Percentiles rank a stretch among this genome's conserved stretches.
Conservation (phyloP, 2,329 filamentous ascomycete species). For the Penicillium psychrosexuale region DNA sequence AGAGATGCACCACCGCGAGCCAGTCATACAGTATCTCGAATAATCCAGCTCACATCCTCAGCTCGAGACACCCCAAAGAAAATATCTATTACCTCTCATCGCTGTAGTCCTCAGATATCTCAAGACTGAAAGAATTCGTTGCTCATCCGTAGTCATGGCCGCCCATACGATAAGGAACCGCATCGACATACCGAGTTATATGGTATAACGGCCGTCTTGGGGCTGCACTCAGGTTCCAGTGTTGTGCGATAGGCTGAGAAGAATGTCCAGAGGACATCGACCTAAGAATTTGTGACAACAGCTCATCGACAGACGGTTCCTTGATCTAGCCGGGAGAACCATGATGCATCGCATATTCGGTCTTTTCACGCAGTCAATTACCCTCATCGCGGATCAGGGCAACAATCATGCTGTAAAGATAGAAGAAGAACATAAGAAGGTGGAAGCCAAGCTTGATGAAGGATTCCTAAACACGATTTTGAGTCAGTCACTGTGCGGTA, state of each 20-base stretch:
- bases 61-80: conserved; percentile 8
- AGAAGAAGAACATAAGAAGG: conserved; percentile 99
- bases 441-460: conserved; percentile 99
- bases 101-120: conserved; percentile 14
- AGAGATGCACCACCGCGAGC: conserved; percentile 16
- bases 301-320: conserved; percentile 3
- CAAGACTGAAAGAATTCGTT: conserved; percentile 17
- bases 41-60: conserved; percentile 10
- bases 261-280: not conserved
- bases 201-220: conserved; percentile 2
- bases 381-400: conserved; percentile 94
- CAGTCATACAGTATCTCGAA: conserved; percentile 7
- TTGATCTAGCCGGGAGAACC: conserved; percentile 25
- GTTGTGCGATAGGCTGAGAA: not conserved
- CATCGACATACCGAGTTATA: conserved; percentile 11
- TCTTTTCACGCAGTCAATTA: conserved; percentile 57
- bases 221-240: not conserved
- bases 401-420: conserved; percentile 98
- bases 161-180: conserved; percentile 2
- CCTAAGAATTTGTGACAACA: not conserved
- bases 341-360: conserved; percentile 42
- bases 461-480: conserved; percentile 67
- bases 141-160: conserved; percentile 11
- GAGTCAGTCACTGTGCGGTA: conserved; percentile 9
- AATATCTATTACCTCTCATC: conserved; percentile 17